Evolutionary conservation across 2,329 filamentous ascomycete species (phyloP), one percentile per base, ranked within the genome.

Genomic region (Fusarium avenaceum): DNA sequence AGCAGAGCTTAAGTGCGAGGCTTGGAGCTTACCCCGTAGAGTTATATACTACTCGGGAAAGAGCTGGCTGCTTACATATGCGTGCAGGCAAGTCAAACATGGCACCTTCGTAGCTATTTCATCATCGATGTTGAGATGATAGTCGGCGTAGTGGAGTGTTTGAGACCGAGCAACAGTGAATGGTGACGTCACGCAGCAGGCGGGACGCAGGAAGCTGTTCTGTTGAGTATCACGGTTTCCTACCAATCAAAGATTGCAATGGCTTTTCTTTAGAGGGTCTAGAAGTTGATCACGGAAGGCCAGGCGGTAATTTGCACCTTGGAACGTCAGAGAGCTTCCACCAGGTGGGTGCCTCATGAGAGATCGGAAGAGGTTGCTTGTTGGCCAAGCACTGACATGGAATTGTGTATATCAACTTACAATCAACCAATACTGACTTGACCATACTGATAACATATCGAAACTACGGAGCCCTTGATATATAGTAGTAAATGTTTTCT

Each of bases 21-120:
- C 32, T 46, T 54, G 52, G 42, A 49, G 61, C 46, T 64, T 49
- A 24, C 6, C 39, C 35, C 35, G 51, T 33, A 49, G 42, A 49
- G 33, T 65, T 71, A 67, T 71, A 72, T 72, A 71, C 59, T 48
- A 14, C 26, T 39, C n/a, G 19, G 46, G 22, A 35, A 42, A 19
- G 45, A 54, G 48, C 45, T 47, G 7, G 26, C 44, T 53, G 56
- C 55, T 68, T 70, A 58, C 62, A 42, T 49, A 69, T 49, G 56
- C 61, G 33, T 28, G 44, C 50, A 57, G 61, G 53, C 59, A 55
- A 70, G 63, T 58, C 46, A 70, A 38, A 48, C 56, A 66, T 66
- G 47, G 48, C 52, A 69, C 61, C 58, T 58, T 73, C 71, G 63
- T 70, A 63, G 63, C 35, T 46, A 73, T 74, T 74, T 73, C 71